Evolutionary conservation across 2,329 filamentous ascomycete genomes (phyloP).

Genomic region (Hymenotorrendiella dingleyae): DNA sequence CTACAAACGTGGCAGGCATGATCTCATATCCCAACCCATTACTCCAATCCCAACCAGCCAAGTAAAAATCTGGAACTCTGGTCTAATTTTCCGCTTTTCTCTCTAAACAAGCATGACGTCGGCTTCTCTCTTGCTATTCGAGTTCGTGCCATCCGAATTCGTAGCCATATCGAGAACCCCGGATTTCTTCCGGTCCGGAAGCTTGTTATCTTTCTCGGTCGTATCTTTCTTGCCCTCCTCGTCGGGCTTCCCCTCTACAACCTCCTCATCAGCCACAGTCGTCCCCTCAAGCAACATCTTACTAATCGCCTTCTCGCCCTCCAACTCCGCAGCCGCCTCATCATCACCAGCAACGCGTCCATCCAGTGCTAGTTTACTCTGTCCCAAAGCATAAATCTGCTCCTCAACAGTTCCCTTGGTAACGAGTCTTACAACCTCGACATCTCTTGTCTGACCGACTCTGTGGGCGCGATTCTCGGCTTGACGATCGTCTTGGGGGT

Average conservation of each 20-base stretch:
- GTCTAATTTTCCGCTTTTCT: too few species aligned
- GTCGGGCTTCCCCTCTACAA: conserved; percentile 1
- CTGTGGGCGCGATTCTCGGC: conserved; percentile 95
- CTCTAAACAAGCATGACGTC: too few species aligned
- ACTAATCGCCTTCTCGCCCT: conserved; percentile 22
- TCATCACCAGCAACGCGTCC: conserved; percentile 59
- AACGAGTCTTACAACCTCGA: conserved; percentile 84
- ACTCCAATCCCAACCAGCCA: too few species aligned
- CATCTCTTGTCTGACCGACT: conserved; percentile 82
- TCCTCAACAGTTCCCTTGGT: conserved; percentile 82
- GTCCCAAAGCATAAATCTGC: conserved; percentile 82
- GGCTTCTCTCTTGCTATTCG: too few species aligned
- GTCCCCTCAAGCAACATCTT: conserved; percentile 27
- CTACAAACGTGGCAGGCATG: too few species aligned
- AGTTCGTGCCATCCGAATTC: too few species aligned
- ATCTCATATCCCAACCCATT: too few species aligned
- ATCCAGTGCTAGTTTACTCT: conserved; percentile 90
- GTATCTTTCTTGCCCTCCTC: conserved; percentile 1
- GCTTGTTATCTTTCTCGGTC: conserved; percentile 8
- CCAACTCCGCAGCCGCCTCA: conserved; percentile 38
- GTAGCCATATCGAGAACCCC: too few species aligned
- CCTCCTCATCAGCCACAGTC: conserved; percentile 7
- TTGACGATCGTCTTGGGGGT: conserved; percentile 97
- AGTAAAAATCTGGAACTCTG: too few species aligned
- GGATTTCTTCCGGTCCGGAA: too few species aligned